A percentile compares a stretch with the other conserved stretches of the same genome.
Conservation (phyloP, 176 grass and related monocot species). For the Secale cereale region DNA sequence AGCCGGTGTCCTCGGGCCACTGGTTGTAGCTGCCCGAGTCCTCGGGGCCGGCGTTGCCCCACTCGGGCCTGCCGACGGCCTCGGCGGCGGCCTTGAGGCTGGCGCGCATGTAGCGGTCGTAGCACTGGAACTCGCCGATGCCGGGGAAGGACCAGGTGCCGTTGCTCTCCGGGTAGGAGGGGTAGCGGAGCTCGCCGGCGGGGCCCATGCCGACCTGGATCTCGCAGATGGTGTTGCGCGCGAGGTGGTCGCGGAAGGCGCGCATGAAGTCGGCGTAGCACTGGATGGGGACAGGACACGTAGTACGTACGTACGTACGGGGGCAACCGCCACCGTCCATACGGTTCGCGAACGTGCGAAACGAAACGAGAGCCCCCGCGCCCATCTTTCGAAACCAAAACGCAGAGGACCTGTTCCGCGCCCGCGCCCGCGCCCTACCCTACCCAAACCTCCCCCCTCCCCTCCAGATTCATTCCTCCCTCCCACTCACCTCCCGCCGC, state of each 20-base stretch:
- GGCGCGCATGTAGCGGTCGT: slow-evolving; percentile 54
- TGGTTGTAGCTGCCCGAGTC: slow-evolving; percentile 56
- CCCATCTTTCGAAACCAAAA: too few relatives aligned
- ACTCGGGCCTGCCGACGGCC: slow-evolving; percentile 44
- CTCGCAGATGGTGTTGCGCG: slow-evolving; percentile 54
- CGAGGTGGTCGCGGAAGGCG: slow-evolving; percentile 56
- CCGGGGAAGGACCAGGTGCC: slow-evolving; percentile 68
- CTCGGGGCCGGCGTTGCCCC: slow-evolving; percentile 43
- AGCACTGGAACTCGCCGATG: slow-evolving; percentile 69
- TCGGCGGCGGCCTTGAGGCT: slow-evolving; percentile 48
- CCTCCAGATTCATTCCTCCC: too few relatives aligned
- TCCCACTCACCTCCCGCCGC: too few relatives aligned
- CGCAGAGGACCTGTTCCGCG: too few relatives aligned
- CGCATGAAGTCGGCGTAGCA: slow-evolving; percentile 82
- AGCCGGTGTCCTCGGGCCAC: slow-evolving; percentile 50
- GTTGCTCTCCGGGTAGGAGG: slow-evolving; percentile 60
- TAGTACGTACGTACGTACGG: too few relatives aligned
- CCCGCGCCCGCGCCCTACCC: too few relatives aligned
- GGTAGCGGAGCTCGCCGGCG: slow-evolving; percentile 67
- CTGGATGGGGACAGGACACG: slow-evolving; percentile 53
- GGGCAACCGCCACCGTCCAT: too few relatives aligned
- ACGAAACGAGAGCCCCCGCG: too few relatives aligned
- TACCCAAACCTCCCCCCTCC: too few relatives aligned
- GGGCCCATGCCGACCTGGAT: slow-evolving; percentile 80
- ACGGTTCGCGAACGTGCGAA: too few relatives aligned